These are phyloP conservation scores for Candida gigantensis DNA, from an alignment of 1,139 yeast species.

Conservation along the genomic window DNA sequence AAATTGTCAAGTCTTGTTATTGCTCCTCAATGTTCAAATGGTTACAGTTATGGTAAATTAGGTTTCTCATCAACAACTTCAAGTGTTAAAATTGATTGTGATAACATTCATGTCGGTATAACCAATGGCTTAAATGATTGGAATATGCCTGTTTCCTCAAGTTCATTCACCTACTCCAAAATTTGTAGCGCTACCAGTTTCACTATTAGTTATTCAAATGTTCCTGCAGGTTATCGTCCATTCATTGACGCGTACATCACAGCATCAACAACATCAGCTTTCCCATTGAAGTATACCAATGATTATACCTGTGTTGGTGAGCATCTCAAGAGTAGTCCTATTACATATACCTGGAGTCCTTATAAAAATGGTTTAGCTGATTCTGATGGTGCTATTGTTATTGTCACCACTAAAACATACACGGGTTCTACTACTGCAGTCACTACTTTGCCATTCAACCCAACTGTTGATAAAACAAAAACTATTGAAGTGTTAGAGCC, in stretches of 20 bases:
- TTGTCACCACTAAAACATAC: not conserved
- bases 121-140: slow-evolving; percentile 23
- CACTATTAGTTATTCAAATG: slow-evolving; percentile 11
- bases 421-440: slow-evolving; percentile 14
- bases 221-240: slow-evolving; percentile 34
- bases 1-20: slow-evolving; percentile 15
- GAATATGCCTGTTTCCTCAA: slow-evolving; percentile 18
- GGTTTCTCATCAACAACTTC: slow-evolving; percentile 87
- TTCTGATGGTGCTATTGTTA: slow-evolving; percentile 17
- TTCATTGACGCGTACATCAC: slow-evolving; percentile 19
- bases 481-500: slow-evolving; percentile 21
- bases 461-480: slow-evolving; percentile 16
- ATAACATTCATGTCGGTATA: slow-evolving; percentile 18
- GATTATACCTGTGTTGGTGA: slow-evolving; percentile 11
- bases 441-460: slow-evolving; percentile 20
- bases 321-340: not conserved
- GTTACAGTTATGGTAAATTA: slow-evolving; percentile 72
- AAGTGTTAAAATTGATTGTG: slow-evolving; percentile 58
- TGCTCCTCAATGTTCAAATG: slow-evolving; percentile 24
- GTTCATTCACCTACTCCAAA: slow-evolving; percentile 9
- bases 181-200: slow-evolving; percentile 17
- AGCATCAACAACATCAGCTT: not conserved
- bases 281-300: slow-evolving; percentile 9
- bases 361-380: slow-evolving; percentile 16
- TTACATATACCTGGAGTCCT: slow-evolving; percentile 8